Evolutionary conservation across 2,329 filamentous ascomycete species (phyloP).

Genomic region (Arachnomyces sp.): DNA sequence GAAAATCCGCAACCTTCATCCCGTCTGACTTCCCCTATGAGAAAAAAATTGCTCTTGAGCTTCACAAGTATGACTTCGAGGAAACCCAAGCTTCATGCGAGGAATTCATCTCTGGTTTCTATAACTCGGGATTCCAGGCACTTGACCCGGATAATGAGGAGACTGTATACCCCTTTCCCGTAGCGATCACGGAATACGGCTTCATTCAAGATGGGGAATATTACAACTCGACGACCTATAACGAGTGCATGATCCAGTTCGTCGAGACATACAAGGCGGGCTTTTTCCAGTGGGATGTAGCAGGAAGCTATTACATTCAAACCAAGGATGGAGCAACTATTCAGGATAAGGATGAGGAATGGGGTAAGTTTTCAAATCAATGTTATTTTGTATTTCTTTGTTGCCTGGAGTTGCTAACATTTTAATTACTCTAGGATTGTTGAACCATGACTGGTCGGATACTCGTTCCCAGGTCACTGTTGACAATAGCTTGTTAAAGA

Average conservation of each 20-base stretch:
- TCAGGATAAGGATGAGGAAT: neutral
- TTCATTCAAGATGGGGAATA: constrained; percentile 1
- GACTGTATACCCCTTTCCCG: neutral
- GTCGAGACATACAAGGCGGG: neutral
- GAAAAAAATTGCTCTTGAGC: neutral
- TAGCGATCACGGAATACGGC: neutral
- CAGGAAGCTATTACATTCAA: constrained; percentile 1
- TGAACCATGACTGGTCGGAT: constrained; percentile 1
- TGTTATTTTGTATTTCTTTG: too few species aligned
- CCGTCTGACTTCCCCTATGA: neutral
- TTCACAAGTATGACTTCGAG: constrained; percentile 1
- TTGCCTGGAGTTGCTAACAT: too few species aligned
- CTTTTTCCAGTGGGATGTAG: constrained; percentile 1
- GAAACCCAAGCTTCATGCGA: neutral
- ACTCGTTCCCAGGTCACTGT: neutral
- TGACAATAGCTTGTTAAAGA: constrained; percentile 1
- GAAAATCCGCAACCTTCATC: neutral
- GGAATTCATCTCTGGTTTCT: neutral
- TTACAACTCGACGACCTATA: neutral
- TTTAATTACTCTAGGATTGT: neutral
- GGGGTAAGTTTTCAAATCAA: neutral
- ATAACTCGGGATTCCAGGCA: neutral
- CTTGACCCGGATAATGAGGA: neutral
- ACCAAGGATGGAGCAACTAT: neutral
- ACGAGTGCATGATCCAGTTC: neutral